Base-by-base conservation (phyloP, 768 basidiomycete species). In the Pluteus cervinus region DNA sequence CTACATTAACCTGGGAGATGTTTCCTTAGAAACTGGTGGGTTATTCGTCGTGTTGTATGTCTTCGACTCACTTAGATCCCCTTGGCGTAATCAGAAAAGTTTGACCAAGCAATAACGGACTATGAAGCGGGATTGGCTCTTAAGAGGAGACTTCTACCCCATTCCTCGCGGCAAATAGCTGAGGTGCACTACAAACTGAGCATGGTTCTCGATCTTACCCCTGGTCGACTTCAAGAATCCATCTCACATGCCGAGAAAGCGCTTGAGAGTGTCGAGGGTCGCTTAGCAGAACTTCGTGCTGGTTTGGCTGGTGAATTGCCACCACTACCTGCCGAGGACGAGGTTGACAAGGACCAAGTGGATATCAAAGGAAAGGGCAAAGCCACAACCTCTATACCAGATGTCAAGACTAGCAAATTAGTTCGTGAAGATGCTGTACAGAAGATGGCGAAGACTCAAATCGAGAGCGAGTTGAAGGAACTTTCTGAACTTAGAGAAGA, bases 1-100 rank as follows among this genome's bases (percentile, higher is more conserved):
- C 2, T 93, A 86, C 57, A 81, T 93, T 40, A 68, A 86, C 6
- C 71, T 99, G 5, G 96, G 94, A 1, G 96, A 98, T 55, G 87
- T 99, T n/a, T 93, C 90, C 15, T 65, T 94, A 41, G 96, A 99
- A 62, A 94, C 91, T 23, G 94, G 94, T 92, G 40, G 41, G 79
- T 49, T n/a, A 17, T 15, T 10, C 35, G 22, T 36, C 22, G 30
- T 15, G 23, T 23, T 26, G 12, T 18, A 21, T 22, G 16, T 33
- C 5, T 32, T 40, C 37, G 15, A 24, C 7, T 31, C 8, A 44
- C 41, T 24, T 39, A 31, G 12, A 30, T 35, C 33, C 20, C 12
- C 22, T 18, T 23, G 36, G 21, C 12, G 25, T 51, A 14, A 36
- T 15, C 60, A 94, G 93, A 97, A 60, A 96, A 96, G 65, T 96